These are phyloP conservation scores for Calonectria pseudoreteaudii DNA, from an alignment of 2,329 filamentous ascomycete genomes.

Conservation along the genomic window DNA sequence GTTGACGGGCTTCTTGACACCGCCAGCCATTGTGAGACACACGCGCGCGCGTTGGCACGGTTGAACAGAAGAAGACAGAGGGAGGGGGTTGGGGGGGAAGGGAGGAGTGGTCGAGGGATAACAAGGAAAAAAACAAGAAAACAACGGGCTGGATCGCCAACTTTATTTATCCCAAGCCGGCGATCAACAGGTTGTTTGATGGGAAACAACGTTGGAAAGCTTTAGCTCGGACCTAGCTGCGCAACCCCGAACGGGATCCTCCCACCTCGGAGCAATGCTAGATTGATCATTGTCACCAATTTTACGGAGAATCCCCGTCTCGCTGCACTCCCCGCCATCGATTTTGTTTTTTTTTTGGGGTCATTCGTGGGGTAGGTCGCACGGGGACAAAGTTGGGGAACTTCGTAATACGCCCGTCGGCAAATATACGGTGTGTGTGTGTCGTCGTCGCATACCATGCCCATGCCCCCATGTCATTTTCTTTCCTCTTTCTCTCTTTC, in stretches of 20 bases:
- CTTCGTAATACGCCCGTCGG: background rate
- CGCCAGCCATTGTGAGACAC: constrained; percentile 57
- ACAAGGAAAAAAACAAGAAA: background rate
- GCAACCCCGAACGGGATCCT: background rate
- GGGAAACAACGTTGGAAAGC: background rate
- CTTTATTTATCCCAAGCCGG: background rate
- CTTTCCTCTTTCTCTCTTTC: background rate
- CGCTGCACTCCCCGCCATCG: background rate
- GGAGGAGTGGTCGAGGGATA: background rate
- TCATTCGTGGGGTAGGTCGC: background rate
- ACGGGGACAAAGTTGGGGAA: background rate
- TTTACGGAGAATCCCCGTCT: constrained; percentile 3
- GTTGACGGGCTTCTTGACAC: constrained; percentile 67
- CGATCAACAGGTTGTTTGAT: background rate
- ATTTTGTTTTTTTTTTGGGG: background rate
- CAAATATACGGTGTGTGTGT: background rate
- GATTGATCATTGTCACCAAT: background rate
- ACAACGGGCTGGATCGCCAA: background rate
- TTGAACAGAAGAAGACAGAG: background rate
- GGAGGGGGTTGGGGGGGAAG: background rate
- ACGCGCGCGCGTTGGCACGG: background rate
- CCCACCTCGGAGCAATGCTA: background rate
- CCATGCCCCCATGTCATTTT: background rate
- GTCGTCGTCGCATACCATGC: too few relatives aligned
- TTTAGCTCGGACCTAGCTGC: background rate